Conservation (phyloP, 371 early-diverging fungal genomes). For the Mucor velutinosus region DNA sequence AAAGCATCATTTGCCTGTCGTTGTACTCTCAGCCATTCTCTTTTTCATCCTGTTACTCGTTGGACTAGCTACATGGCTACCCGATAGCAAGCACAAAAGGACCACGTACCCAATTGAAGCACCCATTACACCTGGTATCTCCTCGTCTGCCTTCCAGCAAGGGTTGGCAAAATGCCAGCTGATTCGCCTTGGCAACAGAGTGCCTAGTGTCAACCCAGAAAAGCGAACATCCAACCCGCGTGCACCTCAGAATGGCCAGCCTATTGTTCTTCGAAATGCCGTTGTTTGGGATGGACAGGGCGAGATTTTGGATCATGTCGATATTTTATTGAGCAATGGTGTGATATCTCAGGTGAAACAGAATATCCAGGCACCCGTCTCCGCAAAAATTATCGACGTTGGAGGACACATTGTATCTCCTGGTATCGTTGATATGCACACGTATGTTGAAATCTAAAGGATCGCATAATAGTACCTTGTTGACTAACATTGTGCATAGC, state of each 20-base stretch:
- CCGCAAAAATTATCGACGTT: conserved; percentile 56
- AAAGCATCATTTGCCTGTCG: not conserved
- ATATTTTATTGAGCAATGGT: conserved; percentile 56
- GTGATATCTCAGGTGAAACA: conserved; percentile 47
- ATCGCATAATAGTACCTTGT: not conserved
- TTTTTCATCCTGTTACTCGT: conserved; percentile 4
- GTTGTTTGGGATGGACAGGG: conserved; percentile 65
- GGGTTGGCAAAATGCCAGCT: conserved; percentile 25
- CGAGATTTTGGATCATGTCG: conserved; percentile 42
- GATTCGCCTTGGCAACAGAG: conserved; percentile 59
- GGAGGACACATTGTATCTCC: conserved; percentile 71
- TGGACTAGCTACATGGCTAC: conserved; percentile 5
- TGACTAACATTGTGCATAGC: conserved; percentile 17
- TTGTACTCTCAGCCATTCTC: not conserved
- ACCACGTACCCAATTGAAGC: not conserved
- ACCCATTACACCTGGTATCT: conserved; percentile 16
- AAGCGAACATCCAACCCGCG: conserved; percentile 1
- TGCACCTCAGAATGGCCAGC: conserved; percentile 7
- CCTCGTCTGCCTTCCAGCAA: not conserved
- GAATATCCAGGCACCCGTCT: conserved; percentile 22
- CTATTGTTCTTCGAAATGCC: conserved; percentile 52
- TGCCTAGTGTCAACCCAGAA: not conserved
- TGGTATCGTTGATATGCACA: conserved; percentile 79
- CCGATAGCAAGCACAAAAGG: not conserved
- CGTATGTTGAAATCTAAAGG: conserved; percentile 34